A percentile compares a stretch with the other conserved stretches of the same genome.
These are phyloP conservation scores for Camellia japonica DNA, from an alignment of 148 eudicot species.

Conservation along the genomic window DNA sequence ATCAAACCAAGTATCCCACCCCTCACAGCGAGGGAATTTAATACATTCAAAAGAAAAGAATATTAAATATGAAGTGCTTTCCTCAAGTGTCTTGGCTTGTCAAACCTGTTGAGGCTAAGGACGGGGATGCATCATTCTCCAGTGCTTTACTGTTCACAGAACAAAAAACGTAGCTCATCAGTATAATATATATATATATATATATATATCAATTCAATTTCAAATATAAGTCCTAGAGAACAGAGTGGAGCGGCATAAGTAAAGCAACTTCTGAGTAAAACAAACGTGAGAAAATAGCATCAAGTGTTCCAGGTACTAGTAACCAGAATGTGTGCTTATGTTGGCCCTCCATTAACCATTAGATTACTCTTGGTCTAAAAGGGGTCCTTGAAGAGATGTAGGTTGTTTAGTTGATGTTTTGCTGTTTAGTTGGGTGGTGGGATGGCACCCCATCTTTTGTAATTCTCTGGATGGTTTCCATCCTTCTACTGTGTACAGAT, in stretches of 20 bases:
- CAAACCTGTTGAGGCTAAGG: constrained; percentile 10
- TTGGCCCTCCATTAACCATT: no score
- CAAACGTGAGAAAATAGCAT: neutral
- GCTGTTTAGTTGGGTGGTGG: no score
- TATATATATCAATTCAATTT: neutral
- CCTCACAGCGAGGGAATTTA: neutral
- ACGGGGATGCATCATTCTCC: constrained; percentile 12
- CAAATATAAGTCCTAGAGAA: neutral
- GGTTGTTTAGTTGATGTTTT: no score
- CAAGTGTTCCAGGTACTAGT: neutral
- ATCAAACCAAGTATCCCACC: no score
- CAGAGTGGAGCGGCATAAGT: neutral
- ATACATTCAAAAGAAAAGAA: neutral
- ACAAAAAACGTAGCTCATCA: constrained; percentile 4
- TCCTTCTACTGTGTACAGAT: no score
- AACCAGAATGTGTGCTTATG: neutral
- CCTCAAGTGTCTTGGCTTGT: constrained; percentile 7
- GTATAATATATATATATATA: no score
- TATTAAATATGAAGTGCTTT: neutral
- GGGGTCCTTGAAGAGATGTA: no score
- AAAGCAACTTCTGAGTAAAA: neutral
- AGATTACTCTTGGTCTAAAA: no score
- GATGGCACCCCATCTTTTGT: no score
- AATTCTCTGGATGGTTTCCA: no score
- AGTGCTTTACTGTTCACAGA: constrained; percentile 13